phyloP scores from a whole-genome alignment of 306 rosid species.

The Sesbania bispinosa region DNA sequence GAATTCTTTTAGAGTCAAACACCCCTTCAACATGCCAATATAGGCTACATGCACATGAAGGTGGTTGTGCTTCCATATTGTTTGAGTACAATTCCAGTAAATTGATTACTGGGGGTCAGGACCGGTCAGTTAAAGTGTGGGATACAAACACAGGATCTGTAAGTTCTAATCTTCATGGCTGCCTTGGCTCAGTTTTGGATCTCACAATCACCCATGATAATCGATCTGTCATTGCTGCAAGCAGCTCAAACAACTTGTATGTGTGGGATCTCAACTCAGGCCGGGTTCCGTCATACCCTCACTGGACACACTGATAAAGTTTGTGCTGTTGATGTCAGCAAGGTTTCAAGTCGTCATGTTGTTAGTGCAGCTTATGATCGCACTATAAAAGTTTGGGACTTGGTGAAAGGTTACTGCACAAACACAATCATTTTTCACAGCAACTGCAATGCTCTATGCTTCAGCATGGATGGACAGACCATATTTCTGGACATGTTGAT shows the following conservation, averaged over 20 bases:
- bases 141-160: constrained; percentile 75
- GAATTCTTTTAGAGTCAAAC: constrained; percentile 74
- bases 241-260: constrained; percentile 92
- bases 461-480: constrained; percentile 88
- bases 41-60: constrained; percentile 82
- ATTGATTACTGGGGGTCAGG: constrained; percentile 94
- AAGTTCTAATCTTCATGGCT: constrained; percentile 62
- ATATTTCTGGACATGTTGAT: constrained; percentile 91
- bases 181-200: constrained; percentile 94
- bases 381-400: constrained; percentile 94
- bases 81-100: constrained; percentile 72
- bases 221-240: constrained; percentile 85
- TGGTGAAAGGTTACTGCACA: constrained; percentile 90
- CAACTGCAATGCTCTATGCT: constrained; percentile 85
- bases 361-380: constrained; percentile 97
- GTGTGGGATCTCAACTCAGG: constrained; percentile 86
- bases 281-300: constrained; percentile 81
- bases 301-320: constrained; percentile 95
- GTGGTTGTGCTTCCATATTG: constrained; percentile 86
- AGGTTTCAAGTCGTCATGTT: constrained; percentile 75
- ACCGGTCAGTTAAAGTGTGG: constrained; percentile 83
- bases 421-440: constrained; percentile 77
- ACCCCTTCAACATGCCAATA: constrained; percentile 71
- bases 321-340: constrained; percentile 92
- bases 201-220: constrained; percentile 84